Evolutionary conservation across 2,329 filamentous ascomycete species (phyloP).

Genomic region (Colletotrichum higginsianum): DNA sequence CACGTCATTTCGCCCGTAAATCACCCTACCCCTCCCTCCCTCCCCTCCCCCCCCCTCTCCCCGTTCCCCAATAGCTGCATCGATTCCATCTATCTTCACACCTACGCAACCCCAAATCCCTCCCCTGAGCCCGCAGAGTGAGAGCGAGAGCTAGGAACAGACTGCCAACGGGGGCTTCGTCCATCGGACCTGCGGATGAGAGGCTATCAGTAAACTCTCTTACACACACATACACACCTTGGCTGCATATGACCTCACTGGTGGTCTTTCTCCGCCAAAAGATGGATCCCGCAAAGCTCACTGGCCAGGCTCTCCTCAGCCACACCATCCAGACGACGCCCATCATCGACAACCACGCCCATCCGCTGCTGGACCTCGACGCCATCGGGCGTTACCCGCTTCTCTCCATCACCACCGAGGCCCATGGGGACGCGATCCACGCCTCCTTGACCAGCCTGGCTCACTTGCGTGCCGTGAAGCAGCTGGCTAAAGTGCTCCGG

Average conservation of each 20-base stretch:
- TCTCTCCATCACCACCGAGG: constrained; percentile 79
- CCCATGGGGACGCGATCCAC: constrained; percentile 76
- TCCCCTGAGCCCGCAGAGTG: background rate
- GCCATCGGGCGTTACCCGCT: constrained; percentile 64
- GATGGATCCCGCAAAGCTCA: constrained; percentile 43
- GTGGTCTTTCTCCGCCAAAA: constrained; percentile 33
- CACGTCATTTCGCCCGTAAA: constrained; percentile 32
- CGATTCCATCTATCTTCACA: constrained; percentile 13
- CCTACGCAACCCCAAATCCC: constrained; percentile 6
- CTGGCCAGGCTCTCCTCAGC: constrained; percentile 47
- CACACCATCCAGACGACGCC: constrained; percentile 68
- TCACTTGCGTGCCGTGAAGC: constrained; percentile 78
- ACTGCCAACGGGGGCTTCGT: constrained; percentile 13
- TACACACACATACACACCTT: background rate
- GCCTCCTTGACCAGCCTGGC: constrained; percentile 75
- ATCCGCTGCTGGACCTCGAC: constrained; percentile 73
- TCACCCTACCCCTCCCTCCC: constrained; percentile 27
- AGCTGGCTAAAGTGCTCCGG: constrained; percentile 76
- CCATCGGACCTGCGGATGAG: constrained; percentile 27
- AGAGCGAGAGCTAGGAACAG: background rate
- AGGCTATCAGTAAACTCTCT: constrained; percentile 16
- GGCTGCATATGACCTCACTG: constrained; percentile 7
- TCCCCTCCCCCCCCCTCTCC: too few relatives aligned
- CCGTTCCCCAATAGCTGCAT: background rate
- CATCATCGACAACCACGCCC: constrained; percentile 82